Base-by-base conservation (phyloP, 306 rosid genomes). In the Rosa multiflora region DNA sequence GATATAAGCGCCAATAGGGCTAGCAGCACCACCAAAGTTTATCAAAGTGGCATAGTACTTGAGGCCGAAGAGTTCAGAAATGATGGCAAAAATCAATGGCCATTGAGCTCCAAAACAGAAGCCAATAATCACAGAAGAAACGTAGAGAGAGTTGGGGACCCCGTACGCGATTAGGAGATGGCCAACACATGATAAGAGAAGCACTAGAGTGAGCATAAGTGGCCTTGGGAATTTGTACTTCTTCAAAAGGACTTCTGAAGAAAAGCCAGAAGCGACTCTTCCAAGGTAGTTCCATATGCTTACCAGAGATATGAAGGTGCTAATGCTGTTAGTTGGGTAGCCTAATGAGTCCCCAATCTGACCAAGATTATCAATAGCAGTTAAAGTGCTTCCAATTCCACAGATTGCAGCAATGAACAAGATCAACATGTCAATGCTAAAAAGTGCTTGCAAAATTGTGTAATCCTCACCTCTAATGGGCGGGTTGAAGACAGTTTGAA, bases 261-360 rank as follows among this genome's bases (percentile, higher is more conserved):
- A 75, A 47, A 86, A 89, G 8, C 94, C 94, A 0, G 91, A 35
- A 1, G 68, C 20, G 5, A 80, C 92, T 69, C 92, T 80, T 76
- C 97, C 94, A 0, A 89, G 79, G 40, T 88, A 91, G 71, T 91
- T 91, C 97, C 97, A 91, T 51, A 91, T 91, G 74, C 97, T 91
- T 3, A 89, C 90, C 0, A 91, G 88, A 13, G 97, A 88, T 40
- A 91, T 87, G 52, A 91, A 91, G 10, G 94, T 89, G 77, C 88
- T 78, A 64, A 73, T 87, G 76, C 90, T 89, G 6, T 70, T 72
- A 1, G 40, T 63, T 7, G 90, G 88, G 80, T 91, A 91, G 15
- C 94, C 88, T 11, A 83, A 61, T 4, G 97, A 87, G 37, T 70
- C 74, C 5, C 92, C 97, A 10, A 91, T 91, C 70, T 91, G 97